Evolutionary conservation across 2,329 filamentous ascomycete genomes (phyloP), one percentile per base, ranked within the genome.

Genomic region (Ophiostoma ulmi): DNA sequence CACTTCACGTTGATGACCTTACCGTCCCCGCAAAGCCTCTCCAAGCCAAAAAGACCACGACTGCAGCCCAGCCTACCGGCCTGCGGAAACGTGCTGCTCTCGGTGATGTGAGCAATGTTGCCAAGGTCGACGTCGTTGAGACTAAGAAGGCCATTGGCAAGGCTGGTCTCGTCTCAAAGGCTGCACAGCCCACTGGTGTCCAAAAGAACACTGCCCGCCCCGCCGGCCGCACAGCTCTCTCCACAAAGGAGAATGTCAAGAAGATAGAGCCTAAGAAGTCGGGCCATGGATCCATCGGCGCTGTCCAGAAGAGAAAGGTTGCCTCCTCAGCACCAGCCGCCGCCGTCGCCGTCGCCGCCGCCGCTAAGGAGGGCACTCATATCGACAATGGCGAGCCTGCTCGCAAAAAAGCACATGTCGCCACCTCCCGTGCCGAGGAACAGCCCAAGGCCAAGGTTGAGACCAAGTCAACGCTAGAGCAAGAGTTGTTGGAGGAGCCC

Each of bases 41-140:
- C 71, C 81, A 83, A 69, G 80, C 84, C 81, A 69, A 69, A 35
- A 69, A 69, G 48, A 8, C 68, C 5, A n/a, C 52, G 11, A 73
- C 84, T 76, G 80, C 84, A 67, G 84, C 84, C 72, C 73, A 74
- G 36, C 44, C 69, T 8, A 52, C 70, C 0, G 78, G 76, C 67
- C 79, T 80, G 71, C 87, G 91, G 78, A 95, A 91, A 83, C 92
- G 95, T 78, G 87, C 91, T 76, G 94, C 92, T 67, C 86, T 99
- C 52, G 93, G 92, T 72, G 95, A 99, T 83, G 91, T 97, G 76
- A 98, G 93, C 87, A 99, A 99, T 82, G 91, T 97, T 74, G 88
- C 88, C 76, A 98, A 97, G 80, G 86, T 86, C 67, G 91, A 92
- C 70, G 84, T 81, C 6, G 83, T 85, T 73, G 91, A 92, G 70